These are phyloP conservation scores for Ophiostoma novo-ulmi DNA, from an alignment of 2,329 filamentous ascomycete species.

Conservation along the genomic window DNA sequence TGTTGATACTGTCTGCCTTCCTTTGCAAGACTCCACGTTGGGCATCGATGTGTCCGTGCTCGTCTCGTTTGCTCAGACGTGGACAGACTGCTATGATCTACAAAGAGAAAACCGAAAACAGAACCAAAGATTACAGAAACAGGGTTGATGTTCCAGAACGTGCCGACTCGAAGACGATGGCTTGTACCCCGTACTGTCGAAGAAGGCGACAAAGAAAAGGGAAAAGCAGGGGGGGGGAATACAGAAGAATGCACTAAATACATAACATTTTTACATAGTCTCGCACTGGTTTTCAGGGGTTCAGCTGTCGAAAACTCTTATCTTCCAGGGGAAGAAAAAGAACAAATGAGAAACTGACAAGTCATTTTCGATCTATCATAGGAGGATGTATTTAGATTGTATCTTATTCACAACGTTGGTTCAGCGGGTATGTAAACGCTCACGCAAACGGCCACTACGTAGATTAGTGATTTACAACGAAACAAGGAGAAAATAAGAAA, in stretches of 20 bases:
- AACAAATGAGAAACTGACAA: constrained; percentile 6
- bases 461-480: too few relatives aligned
- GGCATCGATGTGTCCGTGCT: constrained; percentile 3
- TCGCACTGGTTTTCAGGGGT: not conserved
- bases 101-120: not conserved
- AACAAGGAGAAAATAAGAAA: too few relatives aligned
- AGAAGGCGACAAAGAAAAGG: not conserved
- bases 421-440: not conserved
- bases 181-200: not conserved
- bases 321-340: not conserved
- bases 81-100: not conserved
- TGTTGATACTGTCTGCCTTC: too few relatives aligned
- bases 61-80: not conserved
- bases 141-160: constrained; percentile 6
- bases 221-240: not conserved
- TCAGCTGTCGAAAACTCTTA: not conserved
- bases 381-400: not conserved
- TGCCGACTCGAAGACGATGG: constrained; percentile 7
- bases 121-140: not conserved
- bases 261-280: not conserved
- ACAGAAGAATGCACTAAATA: not conserved
- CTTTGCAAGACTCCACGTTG: not conserved
- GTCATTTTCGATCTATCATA: constrained; percentile 24
- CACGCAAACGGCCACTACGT: not conserved
- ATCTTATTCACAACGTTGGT: not conserved